Base-by-base conservation (phyloP, 345 rosid genomes). In the Excoecaria cochinchinensis region DNA sequence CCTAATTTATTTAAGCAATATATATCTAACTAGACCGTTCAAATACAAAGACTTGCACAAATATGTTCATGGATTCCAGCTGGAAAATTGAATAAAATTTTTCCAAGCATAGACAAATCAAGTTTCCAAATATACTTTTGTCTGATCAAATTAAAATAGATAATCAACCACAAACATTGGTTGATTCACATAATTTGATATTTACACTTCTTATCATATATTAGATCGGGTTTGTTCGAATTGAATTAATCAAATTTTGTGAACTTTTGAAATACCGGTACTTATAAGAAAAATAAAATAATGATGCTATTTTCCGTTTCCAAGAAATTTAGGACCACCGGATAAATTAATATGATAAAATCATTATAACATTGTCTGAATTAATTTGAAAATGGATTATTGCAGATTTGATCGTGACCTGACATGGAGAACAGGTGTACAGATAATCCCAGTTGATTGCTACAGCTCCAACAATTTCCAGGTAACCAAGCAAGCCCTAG, bases 341-440 rank as follows among this genome's bases (percentile, higher is more conserved):
- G 16, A 64, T 31, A 47, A 12, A 19, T 36, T 25, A 13, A 25
- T 8, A 31, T 61, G 36, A 61, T 25, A 10, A 10, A 52, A 36
- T n/a, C 42, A 61, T 61, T 61, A 31, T 31, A 8, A 6, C 9
- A 0, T 9, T n/a, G 22, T 7, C 31, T 21, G 36, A 58, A 21
- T 44, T 9, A 3, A 22, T 21, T 58, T 58, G 12, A 21, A 53
- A n/a, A 58, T 58, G 22, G 19, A 17, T 24, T 25, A 14, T 63
- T 77, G 40, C 95, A 94, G 98, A 84, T 91, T 92, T 76, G 86
- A 79, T 57, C 81, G 98, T 50, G 97, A 94, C 82, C 78, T 94
- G 71, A 81, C 92, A 25, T 94, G 97, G 97, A 84, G 97, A 16
- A 94, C 98, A 5, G 90, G 97, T 39, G 86, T 90, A 38, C 78